These are phyloP conservation scores for Astragalus membranaceus DNA, from an alignment of 306 rosid species.

Conservation along the genomic window DNA sequence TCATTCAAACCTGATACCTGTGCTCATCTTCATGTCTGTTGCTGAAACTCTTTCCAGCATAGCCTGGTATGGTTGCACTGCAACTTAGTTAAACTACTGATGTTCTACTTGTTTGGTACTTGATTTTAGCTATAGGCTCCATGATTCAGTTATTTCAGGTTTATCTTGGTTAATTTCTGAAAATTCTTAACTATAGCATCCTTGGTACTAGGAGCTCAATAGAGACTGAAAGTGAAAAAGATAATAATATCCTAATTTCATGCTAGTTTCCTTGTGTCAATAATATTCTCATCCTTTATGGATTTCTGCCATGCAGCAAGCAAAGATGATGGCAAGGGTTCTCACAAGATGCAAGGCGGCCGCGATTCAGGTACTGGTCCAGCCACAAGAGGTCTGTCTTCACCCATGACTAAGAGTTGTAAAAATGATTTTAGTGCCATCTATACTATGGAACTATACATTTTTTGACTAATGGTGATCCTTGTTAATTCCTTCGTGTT, in stretches of 20 bases:
- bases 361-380: slow-evolving; percentile 44
- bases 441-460: not conserved
- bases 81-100: not conserved
- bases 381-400: slow-evolving; percentile 64
- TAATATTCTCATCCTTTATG: slow-evolving; percentile 12
- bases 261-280: slow-evolving; percentile 1
- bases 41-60: slow-evolving; percentile 13
- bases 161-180: not conserved
- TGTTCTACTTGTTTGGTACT: not conserved
- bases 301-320: slow-evolving; percentile 32
- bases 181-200: not conserved
- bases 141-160: slow-evolving; percentile 2
- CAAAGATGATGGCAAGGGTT: slow-evolving; percentile 48
- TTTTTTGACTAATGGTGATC: not conserved
- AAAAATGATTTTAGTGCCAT: not conserved
- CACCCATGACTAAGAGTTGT: slow-evolving; percentile 5
- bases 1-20: not conserved
- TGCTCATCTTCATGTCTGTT: not conserved
- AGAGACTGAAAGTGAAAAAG: not conserved
- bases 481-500: slow-evolving; percentile 9
- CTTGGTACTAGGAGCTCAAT: not conserved
- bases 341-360: slow-evolving; percentile 51
- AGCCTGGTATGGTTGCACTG: not conserved
- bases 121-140: not conserved
- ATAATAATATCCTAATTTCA: not conserved